Percentiles rank a stretch among this genome's conserved stretches.
Evolutionary conservation across 176 grass and related monocot genomes (phyloP).

Genomic region (Urochloa ruziziensis): DNA sequence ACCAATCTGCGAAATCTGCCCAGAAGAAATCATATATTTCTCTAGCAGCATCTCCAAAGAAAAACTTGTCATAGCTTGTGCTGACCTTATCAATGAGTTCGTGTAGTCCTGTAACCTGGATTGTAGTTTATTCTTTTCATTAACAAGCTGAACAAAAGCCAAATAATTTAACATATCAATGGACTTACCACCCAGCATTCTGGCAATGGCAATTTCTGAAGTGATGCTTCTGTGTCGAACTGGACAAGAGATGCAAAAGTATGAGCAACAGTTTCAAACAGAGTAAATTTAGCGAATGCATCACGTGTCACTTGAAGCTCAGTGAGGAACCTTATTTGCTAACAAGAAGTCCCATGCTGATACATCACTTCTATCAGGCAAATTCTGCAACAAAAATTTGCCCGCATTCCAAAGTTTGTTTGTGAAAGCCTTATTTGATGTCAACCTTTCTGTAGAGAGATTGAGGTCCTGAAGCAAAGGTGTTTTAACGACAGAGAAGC

Average conservation of each 20-base stretch:
- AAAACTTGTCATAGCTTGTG: conserved; percentile 93
- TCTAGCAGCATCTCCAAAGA: conserved; percentile 95
- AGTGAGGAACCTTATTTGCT: conserved; percentile 59
- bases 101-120: conserved; percentile 94
- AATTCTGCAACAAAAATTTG: conserved; percentile 96
- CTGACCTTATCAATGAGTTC: conserved; percentile 81
- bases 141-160: conserved; percentile 17
- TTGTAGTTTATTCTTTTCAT: conserved; percentile 22
- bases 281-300: conserved; percentile 17
- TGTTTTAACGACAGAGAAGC: conserved; percentile 31
- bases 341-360: conserved; percentile 76
- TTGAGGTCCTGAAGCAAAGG: conserved; percentile 82
- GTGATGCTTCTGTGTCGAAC: conserved; percentile 74
- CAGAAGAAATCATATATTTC: conserved; percentile 99
- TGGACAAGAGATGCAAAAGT: conserved; percentile 37
- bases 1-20: conserved; percentile 98
- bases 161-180: conserved; percentile 30
- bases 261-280: conserved; percentile 39
- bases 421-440: conserved; percentile 96
- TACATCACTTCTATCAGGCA: conserved; percentile 84
- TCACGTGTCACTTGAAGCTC: conserved; percentile 24
- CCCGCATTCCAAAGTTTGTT: conserved; percentile 99
- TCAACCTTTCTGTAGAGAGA: conserved; percentile 92
- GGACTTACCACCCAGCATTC: conserved; percentile 95
- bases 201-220: conserved; percentile 73